Percentiles rank a stretch among this genome's conserved stretches.
Conservation (phyloP, 2,329 filamentous ascomycete genomes). For the Ceratocystis alfenasii region DNA sequence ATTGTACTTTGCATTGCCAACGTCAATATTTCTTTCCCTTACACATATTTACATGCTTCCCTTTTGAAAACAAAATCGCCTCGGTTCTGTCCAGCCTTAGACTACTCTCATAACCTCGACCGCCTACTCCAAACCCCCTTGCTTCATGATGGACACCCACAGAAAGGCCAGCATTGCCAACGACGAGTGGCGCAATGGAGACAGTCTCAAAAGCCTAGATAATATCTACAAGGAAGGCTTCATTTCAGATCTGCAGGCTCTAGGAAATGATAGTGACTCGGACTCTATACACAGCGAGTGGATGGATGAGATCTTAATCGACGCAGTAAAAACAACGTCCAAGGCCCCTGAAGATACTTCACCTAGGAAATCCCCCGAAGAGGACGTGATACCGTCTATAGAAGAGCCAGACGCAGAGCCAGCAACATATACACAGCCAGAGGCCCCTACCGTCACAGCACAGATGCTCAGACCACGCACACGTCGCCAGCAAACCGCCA, state of each 20-base stretch:
- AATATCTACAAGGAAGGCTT: not conserved
- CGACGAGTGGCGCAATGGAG: not conserved
- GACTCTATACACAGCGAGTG: constrained; percentile 36
- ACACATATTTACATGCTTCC: not conserved
- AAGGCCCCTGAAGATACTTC: not conserved
- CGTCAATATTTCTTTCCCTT: not conserved
- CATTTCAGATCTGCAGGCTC: not conserved
- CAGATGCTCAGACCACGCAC: constrained; percentile 16
- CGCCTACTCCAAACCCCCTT: not conserved
- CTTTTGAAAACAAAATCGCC: not conserved
- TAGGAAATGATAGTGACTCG: constrained; percentile 25
- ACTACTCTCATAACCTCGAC: not conserved
- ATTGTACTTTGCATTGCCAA: not conserved
- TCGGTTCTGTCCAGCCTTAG: not conserved
- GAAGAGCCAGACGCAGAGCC: not conserved
- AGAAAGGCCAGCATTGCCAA: not conserved
- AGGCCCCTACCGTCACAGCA: not conserved
- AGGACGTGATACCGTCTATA: not conserved
- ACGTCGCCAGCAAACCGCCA: not conserved
- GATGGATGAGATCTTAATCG: constrained; percentile 47
- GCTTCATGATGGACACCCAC: not conserved
- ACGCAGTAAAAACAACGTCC: constrained; percentile 42
- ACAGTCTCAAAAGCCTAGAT: not conserved
- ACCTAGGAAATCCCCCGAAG: not conserved
- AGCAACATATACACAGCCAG: not conserved